A percentile compares a stretch with the other conserved stretches of the same genome.
Evolutionary conservation across 2,329 filamentous ascomycete species (phyloP).

Genomic region (Xylariaceae sp.): DNA sequence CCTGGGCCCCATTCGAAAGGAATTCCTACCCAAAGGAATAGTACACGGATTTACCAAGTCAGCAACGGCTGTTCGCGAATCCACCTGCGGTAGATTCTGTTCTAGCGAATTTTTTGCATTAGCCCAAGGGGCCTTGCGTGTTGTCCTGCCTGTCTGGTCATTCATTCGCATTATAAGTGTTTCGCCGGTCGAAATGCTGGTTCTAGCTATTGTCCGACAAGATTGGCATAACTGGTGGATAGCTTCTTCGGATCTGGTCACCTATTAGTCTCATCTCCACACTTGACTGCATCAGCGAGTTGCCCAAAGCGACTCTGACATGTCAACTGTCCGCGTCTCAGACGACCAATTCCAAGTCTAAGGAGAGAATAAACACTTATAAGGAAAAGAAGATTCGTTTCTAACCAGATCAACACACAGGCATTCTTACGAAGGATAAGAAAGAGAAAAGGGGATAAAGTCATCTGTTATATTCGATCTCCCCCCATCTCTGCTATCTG

Average conservation of each 20-base stretch:
- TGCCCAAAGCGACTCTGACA: slow-evolving; percentile 1
- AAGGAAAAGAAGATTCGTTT: not conserved
- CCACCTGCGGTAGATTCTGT: slow-evolving; percentile 7
- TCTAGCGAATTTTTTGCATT: slow-evolving; percentile 8
- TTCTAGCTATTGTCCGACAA: slow-evolving; percentile 2
- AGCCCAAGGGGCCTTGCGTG: not conserved
- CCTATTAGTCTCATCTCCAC: slow-evolving; percentile 1
- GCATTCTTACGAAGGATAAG: not conserved
- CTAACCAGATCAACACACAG: no score
- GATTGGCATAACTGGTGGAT: slow-evolving; percentile 4
- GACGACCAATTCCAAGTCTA: not conserved
- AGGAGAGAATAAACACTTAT: not conserved
- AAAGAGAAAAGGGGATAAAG: not conserved
- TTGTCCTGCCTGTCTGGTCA: not conserved
- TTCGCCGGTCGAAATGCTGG: slow-evolving; percentile 7
- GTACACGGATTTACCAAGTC: slow-evolving; percentile 2
- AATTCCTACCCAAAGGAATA: slow-evolving; percentile 1
- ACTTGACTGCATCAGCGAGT: slow-evolving; percentile 1
- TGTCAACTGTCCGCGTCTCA: not conserved
- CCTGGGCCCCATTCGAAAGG: slow-evolving; percentile 1
- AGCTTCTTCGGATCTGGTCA: not conserved
- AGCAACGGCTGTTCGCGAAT: slow-evolving; percentile 2
- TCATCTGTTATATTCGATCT: not conserved
- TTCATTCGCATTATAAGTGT: slow-evolving; percentile 4
- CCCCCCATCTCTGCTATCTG: slow-evolving; percentile 1